phyloP scores from a whole-genome alignment of 2,329 filamentous ascomycete species.

The Trichoderma sp. region DNA sequence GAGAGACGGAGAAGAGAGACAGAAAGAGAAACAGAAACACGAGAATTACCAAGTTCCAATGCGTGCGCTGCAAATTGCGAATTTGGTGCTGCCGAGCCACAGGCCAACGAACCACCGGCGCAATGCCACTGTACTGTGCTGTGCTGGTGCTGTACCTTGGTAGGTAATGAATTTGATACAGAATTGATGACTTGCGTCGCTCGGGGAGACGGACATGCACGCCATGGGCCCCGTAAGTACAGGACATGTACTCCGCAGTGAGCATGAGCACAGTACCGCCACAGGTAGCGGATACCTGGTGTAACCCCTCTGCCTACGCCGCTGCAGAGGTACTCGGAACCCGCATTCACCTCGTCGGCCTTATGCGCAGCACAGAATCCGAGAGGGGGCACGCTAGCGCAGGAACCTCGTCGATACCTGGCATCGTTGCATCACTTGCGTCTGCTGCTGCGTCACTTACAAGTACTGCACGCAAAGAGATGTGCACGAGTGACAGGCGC shows the following conservation, averaged over 20 bases:
- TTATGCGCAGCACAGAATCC: background rate
- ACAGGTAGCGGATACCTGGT: background rate
- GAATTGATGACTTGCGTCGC: conserved; percentile 1
- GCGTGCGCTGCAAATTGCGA: background rate
- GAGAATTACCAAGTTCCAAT: background rate
- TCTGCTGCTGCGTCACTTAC: background rate
- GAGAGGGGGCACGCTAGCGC: conserved; percentile 4
- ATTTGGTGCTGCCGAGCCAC: conserved; percentile 9
- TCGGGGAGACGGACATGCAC: background rate
- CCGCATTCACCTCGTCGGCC: background rate
- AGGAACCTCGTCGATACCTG: conserved; percentile 10
- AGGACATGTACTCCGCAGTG: background rate
- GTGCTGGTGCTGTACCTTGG: too few species aligned
- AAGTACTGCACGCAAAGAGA: background rate
- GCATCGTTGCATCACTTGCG: background rate
- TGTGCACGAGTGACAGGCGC: background rate
- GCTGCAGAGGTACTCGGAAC: background rate
- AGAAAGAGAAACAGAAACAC: background rate
- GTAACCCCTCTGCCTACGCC: background rate
- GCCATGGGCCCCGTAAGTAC: background rate
- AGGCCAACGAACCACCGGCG: background rate
- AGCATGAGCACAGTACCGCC: background rate
- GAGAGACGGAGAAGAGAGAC: background rate
- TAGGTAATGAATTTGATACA: too few species aligned
- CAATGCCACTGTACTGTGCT: too few species aligned